Conservation (phyloP, 2,329 filamentous ascomycete species). For the Fusarium bulbicola region DNA sequence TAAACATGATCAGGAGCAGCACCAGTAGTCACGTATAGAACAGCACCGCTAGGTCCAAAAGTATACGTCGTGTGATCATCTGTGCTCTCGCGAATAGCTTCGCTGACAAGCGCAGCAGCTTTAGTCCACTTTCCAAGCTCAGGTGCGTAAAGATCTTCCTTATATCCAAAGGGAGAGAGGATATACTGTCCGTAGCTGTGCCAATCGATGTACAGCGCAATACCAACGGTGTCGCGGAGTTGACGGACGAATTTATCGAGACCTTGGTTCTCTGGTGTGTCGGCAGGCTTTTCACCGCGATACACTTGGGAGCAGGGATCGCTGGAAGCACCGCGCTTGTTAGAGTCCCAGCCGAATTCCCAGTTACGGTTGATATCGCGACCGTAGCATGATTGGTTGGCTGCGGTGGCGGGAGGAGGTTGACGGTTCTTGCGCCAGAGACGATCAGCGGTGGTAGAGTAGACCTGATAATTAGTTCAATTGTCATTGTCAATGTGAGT, state of each 20-base stretch:
- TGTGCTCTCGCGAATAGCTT: slow-evolving; percentile 47
- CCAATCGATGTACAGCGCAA: slow-evolving; percentile 59
- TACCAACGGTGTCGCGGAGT: slow-evolving; percentile 47
- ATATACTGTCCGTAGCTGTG: slow-evolving; percentile 57
- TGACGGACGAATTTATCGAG: slow-evolving; percentile 48
- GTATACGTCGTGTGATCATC: slow-evolving; percentile 46
- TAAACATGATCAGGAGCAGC: slow-evolving; percentile 44
- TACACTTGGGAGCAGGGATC: slow-evolving; percentile 60
- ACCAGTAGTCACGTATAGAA: slow-evolving; percentile 50
- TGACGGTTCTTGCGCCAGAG: slow-evolving; percentile 64
- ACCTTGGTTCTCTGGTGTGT: slow-evolving; percentile 57
- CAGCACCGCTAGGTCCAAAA: slow-evolving; percentile 50
- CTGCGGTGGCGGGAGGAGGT: slow-evolving; percentile 39
- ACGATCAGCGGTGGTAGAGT: slow-evolving; percentile 56
- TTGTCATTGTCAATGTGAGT: neutral
- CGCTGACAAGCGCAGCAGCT: slow-evolving; percentile 44
- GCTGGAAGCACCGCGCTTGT: slow-evolving; percentile 55
- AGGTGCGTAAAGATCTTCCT: slow-evolving; percentile 51
- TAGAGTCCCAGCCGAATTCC: slow-evolving; percentile 58
- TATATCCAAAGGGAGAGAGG: slow-evolving; percentile 57
- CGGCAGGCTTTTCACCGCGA: slow-evolving; percentile 51
- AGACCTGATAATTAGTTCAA: slow-evolving; percentile 45
- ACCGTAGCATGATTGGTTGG: slow-evolving; percentile 53
- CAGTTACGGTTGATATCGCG: slow-evolving; percentile 65
- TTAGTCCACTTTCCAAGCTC: slow-evolving; percentile 52